Percentiles rank a stretch among this genome's conserved stretches.
phyloP scores from a whole-genome alignment of 129 eudicot species.

The Scalesia atractyloides region DNA sequence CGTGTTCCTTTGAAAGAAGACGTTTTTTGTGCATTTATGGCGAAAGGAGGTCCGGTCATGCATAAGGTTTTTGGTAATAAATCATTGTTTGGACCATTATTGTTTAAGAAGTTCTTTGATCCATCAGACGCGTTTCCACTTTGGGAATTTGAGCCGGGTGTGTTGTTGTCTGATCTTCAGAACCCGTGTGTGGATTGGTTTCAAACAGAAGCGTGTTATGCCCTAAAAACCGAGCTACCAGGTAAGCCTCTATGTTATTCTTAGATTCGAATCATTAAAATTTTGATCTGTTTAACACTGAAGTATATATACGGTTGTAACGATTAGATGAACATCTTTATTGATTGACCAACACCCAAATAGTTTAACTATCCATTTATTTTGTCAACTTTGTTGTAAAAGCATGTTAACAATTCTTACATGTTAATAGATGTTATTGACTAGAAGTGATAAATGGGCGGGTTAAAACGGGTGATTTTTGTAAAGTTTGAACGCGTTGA shows the following conservation, averaged over 20 bases:
- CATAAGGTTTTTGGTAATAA: slow-evolving; percentile 53
- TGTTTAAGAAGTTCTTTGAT: slow-evolving; percentile 85
- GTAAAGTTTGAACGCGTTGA: neutral
- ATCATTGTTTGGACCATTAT: slow-evolving; percentile 74
- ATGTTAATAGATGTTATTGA: neutral
- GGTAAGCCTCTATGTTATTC: slow-evolving; percentile 37
- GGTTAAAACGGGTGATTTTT: neutral
- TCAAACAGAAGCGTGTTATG: slow-evolving; percentile 53
- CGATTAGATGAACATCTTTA: neutral
- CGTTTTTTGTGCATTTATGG: slow-evolving; percentile 42
- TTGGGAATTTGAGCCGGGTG: slow-evolving; percentile 79
- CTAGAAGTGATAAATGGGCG: neutral
- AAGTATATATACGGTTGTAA: no score
- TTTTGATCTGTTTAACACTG: no score
- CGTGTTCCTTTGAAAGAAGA: slow-evolving; percentile 68
- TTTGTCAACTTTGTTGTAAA: neutral
- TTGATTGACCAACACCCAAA: slow-evolving; percentile 3
- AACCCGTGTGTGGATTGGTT: slow-evolving; percentile 60
- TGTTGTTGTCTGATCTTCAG: slow-evolving; percentile 42
- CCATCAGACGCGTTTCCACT: slow-evolving; percentile 91
- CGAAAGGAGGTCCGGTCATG: slow-evolving; percentile 44
- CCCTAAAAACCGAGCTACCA: slow-evolving; percentile 63
- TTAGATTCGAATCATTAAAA: neutral
- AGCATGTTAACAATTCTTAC: neutral
- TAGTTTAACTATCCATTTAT: slow-evolving; percentile 2